phyloP scores from a whole-genome alignment of 257 asterid genomes.

The Petunia secreta region DNA sequence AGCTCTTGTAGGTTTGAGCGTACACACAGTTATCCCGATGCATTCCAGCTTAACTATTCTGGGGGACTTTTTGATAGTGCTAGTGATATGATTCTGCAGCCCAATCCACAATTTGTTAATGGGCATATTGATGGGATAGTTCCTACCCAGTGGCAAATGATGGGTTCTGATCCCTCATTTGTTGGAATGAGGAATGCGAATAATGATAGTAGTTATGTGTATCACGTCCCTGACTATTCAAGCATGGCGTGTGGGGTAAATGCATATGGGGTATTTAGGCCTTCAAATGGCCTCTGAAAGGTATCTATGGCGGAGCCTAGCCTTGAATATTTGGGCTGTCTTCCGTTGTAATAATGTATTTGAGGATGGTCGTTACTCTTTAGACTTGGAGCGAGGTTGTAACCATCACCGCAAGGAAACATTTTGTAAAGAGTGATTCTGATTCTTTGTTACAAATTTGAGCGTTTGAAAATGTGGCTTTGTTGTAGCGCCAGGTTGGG shows the following conservation, averaged over 20 bases:
- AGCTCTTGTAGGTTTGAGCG: conserved; percentile 67
- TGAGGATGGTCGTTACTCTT: conserved; percentile 27
- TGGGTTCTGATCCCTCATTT: conserved; percentile 51
- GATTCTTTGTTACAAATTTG: conserved; percentile 27
- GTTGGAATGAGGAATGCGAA: conserved; percentile 50
- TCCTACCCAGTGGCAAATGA: conserved; percentile 76
- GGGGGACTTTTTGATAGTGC: conserved; percentile 53
- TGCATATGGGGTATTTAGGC: conserved; percentile 68
- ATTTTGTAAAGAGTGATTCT: conserved; percentile 50
- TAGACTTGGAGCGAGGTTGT: conserved; percentile 38
- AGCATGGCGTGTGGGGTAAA: conserved; percentile 57
- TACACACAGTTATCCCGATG: conserved; percentile 56
- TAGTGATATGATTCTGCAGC: conserved; percentile 57
- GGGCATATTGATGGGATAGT: conserved; percentile 63
- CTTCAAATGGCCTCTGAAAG: conserved; percentile 71
- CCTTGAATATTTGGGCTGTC: conserved; percentile 24
- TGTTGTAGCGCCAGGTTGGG: conserved; percentile 16
- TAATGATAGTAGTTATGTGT: conserved; percentile 49
- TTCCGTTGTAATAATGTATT: conserved; percentile 29
- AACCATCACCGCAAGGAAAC: conserved; percentile 17
- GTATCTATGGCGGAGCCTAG: conserved; percentile 15
- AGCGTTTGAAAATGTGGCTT: conserved; percentile 17
- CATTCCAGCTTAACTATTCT: conserved; percentile 43
- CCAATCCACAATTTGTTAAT: conserved; percentile 46
- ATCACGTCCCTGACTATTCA: conserved; percentile 60